Evolutionary conservation across 108 stramenopile genomes (phyloP), one percentile per base, ranked within the genome.

Genomic region (Aurantiochytrium sp.): DNA sequence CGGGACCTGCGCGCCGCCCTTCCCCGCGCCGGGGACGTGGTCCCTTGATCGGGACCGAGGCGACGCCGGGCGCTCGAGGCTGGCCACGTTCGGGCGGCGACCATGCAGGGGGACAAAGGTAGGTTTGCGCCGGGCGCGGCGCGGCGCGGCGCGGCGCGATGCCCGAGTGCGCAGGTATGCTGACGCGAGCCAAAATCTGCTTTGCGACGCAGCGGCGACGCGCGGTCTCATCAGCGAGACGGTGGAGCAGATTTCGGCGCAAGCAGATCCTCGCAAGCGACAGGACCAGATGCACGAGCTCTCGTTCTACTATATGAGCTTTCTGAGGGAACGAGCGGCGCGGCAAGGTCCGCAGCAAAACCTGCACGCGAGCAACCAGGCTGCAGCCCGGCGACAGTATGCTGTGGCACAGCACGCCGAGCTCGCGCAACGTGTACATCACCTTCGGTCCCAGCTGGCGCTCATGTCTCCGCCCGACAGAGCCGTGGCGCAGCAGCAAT

Each of bases 261-360:
- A 81, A 12, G 59, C 15, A 65, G 39, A 41, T n/a, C 39, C 42
- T 48, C 21, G 30, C n/a, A 24, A 42, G 1, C 73, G 32, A 24
- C 42, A 41, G n/a, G n/a, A 3, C n/a, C 73, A 81, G 24, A 81
- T 81, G 73, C 73, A 81, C 73, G 73, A 41, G 24, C 73, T 81
- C 27, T 81, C 73, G 30, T 81, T 81, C 32, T 81, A 81, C 30
- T 81, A 81, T 24, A 81, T 81, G 73, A 81, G 73, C 73, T 81
- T 81, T 48, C 1, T 81, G 27, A 2, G 73, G 32, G 73, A 81
- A 6, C 12, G 73, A 24, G 73, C 73, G 39, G 73, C 73, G 12
- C 42, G 73, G 24, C 12, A 0, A 42, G 73, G 39, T 30, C 73
- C 73, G 1, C 73, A 48, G 27, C 30, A 32, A 10, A 24, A 68